Base-by-base conservation (phyloP, 169 alveolate species). In the Cryptosporidium andersoni region DNA sequence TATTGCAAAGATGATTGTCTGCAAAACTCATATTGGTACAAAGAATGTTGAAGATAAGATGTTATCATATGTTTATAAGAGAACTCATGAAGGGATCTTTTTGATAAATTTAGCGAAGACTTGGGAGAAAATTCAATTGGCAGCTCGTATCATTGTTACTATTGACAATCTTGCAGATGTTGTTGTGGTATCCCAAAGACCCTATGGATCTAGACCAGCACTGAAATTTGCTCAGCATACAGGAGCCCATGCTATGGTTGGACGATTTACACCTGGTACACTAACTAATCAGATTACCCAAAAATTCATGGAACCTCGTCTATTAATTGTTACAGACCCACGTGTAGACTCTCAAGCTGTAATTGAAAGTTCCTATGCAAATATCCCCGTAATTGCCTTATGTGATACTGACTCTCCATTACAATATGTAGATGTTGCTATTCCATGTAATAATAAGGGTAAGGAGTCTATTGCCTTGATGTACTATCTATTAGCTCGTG, bases 191-290 rank as follows among this genome's bases (percentile, higher is more conserved):
- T 95, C 99, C 67, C 97, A 98, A 74, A 93, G 99, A 81, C 97
- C 95, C 60, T 92, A 92, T 80, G 99, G 99, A 62, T 95, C 98
- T 89, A 95, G 99, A 82, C 99, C 99, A 2, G 99, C 97, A 66
- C 95, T 97, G 66, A 98, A 98, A 92, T 98, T 97, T 91, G 95
- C 99, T 40, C 97, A 96, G 91, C 96, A 96, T 94, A 94, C 97
- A 51, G 98, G 98, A n/a, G 96, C 99, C 58, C 97, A 95, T 89
- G 95, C 99, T 16, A 89, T 95, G 82, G 98, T 99, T 1, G 97
- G 99, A 42, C 95, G 99, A 88, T 98, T 99, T 99, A 96, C 98
- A 34, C 99, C 99, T 14, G 99, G 99, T 53, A 97, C 98, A 82
- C 92, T 98, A 67, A 98, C 99, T 53, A 98, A 98, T 91, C 99